Percentiles rank a stretch among this genome's conserved stretches.
These are phyloP conservation scores for Scheffersomyces segobiensis DNA, from an alignment of 1,139 yeast genomes.

Conservation along the genomic window DNA sequence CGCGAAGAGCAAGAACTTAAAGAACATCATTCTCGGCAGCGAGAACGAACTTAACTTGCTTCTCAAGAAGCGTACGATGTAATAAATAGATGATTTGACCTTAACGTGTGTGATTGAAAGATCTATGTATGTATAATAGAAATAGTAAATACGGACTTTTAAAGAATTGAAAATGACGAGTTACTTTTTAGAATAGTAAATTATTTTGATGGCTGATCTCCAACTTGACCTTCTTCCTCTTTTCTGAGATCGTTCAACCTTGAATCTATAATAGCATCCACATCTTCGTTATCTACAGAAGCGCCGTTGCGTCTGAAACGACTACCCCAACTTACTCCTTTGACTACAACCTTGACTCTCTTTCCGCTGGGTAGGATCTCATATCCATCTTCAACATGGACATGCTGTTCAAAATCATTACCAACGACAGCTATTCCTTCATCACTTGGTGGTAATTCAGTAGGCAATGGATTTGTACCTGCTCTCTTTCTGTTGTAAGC, in stretches of 20 bases:
- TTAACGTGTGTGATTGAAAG: not conserved
- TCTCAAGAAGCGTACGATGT: constrained; percentile 11
- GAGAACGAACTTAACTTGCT: constrained; percentile 22
- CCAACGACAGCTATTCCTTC: constrained; percentile 39
- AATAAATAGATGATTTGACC: not conserved
- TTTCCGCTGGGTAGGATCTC: constrained; percentile 76
- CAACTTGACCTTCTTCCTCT: constrained; percentile 9
- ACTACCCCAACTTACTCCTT: constrained; percentile 20
- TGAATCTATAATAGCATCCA: constrained; percentile 58
- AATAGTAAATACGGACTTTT: not conserved
- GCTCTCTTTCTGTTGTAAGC: constrained; percentile 49
- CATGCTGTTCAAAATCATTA: constrained; percentile 20
- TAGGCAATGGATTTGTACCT: constrained; percentile 44
- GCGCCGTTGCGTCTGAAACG: constrained; percentile 9
- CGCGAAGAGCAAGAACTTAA: constrained; percentile 17
- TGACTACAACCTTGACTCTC: constrained; percentile 42
- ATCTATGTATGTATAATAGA: not conserved
- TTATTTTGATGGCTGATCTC: not conserved
- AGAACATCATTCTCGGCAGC: constrained; percentile 16
- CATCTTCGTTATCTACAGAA: constrained; percentile 39
- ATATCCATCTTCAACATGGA: constrained; percentile 33
- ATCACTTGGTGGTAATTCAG: constrained; percentile 54
- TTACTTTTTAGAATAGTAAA: not conserved
- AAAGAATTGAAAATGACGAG: not conserved
- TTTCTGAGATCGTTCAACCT: constrained; percentile 40